Conservation (phyloP, 169 alveolate genomes). For the Neospora caninum region DNA sequence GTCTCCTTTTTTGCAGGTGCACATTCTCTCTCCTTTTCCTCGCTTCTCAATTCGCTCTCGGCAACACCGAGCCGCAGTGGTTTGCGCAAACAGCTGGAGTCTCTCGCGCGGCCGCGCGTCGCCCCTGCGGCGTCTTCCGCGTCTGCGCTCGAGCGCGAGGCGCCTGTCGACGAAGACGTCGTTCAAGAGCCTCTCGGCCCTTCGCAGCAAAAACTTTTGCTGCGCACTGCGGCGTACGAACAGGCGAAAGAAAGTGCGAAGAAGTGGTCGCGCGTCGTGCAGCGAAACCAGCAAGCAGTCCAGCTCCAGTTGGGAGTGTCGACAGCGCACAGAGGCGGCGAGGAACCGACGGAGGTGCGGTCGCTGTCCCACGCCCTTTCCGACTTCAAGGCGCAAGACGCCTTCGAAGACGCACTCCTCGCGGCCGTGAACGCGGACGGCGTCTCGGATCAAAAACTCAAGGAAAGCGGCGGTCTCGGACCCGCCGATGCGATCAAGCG, state of each 20-base stretch:
- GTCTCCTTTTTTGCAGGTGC: neutral
- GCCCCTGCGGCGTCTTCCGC: neutral
- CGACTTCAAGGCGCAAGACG: slow-evolving; percentile 16
- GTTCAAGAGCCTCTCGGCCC: slow-evolving; percentile 26
- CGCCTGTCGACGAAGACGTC: neutral
- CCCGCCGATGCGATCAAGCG: slow-evolving; percentile 29
- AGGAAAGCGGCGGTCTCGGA: neutral
- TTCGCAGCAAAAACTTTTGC: neutral
- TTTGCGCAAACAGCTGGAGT: slow-evolving; percentile 10
- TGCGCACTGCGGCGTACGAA: neutral
- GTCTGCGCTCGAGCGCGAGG: neutral
- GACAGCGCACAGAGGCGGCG: neutral
- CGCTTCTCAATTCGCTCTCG: slow-evolving; percentile 7
- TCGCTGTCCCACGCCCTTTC: neutral
- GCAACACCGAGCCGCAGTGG: neutral
- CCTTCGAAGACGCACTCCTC: slow-evolving; percentile 29
- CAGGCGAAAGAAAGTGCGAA: neutral
- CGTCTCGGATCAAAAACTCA: neutral
- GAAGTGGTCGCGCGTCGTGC: slow-evolving; percentile 5
- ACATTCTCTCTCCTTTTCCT: neutral
- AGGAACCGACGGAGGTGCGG: neutral
- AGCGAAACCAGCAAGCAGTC: slow-evolving; percentile 5
- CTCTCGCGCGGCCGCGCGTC: neutral
- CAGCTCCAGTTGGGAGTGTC: slow-evolving; percentile 39
- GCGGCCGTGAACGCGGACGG: slow-evolving; percentile 44